phyloP scores from a whole-genome alignment of 306 rosid genomes.

The Elaeagnus macrophylla region DNA sequence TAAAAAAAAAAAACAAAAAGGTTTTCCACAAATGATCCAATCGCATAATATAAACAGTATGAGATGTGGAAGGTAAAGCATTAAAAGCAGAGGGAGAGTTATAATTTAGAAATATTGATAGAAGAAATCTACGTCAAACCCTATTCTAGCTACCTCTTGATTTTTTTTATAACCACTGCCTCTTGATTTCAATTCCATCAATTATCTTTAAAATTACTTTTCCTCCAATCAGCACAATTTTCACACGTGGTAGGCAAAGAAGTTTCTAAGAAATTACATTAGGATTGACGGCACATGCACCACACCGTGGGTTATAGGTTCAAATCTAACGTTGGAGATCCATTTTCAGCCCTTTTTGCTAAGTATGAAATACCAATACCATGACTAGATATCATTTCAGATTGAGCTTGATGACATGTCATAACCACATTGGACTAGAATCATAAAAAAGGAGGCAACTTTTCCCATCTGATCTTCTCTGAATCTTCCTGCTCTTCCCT shows the following conservation, averaged over 20 bases:
- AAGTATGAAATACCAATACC: neutral
- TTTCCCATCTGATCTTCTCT: neutral
- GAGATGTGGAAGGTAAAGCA: too few species aligned
- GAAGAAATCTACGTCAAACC: too few species aligned
- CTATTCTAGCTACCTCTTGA: too few species aligned
- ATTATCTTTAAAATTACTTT: too few species aligned
- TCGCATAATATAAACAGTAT: too few species aligned
- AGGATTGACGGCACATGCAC: neutral
- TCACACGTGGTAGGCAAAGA: slow-evolving; percentile 14
- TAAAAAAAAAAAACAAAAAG: too few species aligned
- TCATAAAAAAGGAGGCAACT: neutral
- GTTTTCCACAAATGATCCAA: too few species aligned
- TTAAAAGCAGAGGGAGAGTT: too few species aligned
- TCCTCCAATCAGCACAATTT: slow-evolving; percentile 2
- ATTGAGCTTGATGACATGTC: slow-evolving; percentile 11
- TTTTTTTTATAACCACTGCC: too few species aligned
- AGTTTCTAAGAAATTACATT: too few species aligned
- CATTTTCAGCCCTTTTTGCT: slow-evolving; percentile 6
- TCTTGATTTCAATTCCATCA: too few species aligned
- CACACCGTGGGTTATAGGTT: neutral
- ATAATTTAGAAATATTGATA: too few species aligned
- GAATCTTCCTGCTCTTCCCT: neutral
- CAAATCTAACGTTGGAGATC: neutral
- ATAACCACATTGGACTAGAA: neutral
- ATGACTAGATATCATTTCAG: slow-evolving; percentile 18